Percentiles rank a stretch among this genome's conserved stretches.
These are phyloP conservation scores for Metschnikowia orientalis DNA, from an alignment of 805 yeast species.

Conservation along the genomic window DNA sequence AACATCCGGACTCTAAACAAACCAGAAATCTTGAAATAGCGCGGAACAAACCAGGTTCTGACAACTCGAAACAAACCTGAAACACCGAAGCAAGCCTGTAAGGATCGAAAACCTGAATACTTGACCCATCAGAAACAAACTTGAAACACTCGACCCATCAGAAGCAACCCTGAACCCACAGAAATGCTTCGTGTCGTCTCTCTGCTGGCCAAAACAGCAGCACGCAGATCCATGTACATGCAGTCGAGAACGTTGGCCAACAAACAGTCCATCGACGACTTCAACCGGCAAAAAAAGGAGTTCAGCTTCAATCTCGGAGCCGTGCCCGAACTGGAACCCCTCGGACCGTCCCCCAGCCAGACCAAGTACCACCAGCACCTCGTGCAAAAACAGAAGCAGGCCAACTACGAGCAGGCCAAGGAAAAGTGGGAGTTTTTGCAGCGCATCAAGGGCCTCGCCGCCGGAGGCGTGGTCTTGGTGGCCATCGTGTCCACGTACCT, in stretches of 20 bases:
- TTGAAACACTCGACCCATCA: too few species aligned
- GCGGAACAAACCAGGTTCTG: too few species aligned
- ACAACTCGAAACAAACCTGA: too few species aligned
- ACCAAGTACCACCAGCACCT: conserved; percentile 29
- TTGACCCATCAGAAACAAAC: too few species aligned
- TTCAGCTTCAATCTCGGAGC: conserved; percentile 20
- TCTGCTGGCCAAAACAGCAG: too few species aligned
- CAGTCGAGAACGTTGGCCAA: conserved; percentile 4
- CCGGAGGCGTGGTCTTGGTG: conserved; percentile 39
- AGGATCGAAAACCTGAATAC: too few species aligned
- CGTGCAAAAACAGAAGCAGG: conserved; percentile 26
- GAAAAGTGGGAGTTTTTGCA: conserved; percentile 38
- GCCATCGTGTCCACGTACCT: conserved; percentile 41
- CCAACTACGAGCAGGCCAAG: conserved; percentile 24
- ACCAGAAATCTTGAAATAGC: too few species aligned
- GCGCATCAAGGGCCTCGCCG: conserved; percentile 40
- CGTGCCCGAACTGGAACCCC: conserved; percentile 25
- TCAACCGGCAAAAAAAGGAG: conserved; percentile 32
- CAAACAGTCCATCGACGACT: conserved; percentile 29
- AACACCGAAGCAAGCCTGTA: too few species aligned
- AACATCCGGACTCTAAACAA: too few species aligned
- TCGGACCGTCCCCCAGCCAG: conserved; percentile 33
- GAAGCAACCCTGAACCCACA: too few species aligned
- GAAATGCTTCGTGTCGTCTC: too few species aligned
- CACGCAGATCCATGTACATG: too few species aligned